Evolutionary conservation across 805 yeast genomes (phyloP).

Genomic region (Myxozyma melibiosi): DNA sequence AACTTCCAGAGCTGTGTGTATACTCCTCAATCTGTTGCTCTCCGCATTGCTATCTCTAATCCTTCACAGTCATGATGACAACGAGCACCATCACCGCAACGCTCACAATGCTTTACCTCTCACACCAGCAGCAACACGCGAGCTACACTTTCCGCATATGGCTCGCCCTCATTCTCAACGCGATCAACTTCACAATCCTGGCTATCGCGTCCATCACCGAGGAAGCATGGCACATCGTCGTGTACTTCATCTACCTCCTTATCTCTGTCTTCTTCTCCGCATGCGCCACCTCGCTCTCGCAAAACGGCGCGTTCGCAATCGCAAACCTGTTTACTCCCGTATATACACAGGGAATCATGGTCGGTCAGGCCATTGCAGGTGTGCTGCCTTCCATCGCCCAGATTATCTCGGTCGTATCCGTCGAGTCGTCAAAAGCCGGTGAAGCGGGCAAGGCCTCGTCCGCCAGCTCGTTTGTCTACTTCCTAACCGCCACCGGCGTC

Average conservation of each 20-base stretch:
- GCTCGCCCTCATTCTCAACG: constrained; percentile 25
- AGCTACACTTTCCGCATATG: constrained; percentile 30
- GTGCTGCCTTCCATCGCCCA: constrained; percentile 80
- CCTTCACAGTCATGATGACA: constrained; percentile 22
- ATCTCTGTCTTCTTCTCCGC: constrained; percentile 52
- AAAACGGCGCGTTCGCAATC: constrained; percentile 87
- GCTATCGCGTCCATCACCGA: constrained; percentile 33
- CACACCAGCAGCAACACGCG: constrained; percentile 25
- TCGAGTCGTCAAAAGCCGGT: constrained; percentile 16
- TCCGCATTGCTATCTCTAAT: too few species aligned
- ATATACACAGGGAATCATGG: constrained; percentile 87
- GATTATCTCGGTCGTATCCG: constrained; percentile 54
- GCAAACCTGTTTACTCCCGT: constrained; percentile 74
- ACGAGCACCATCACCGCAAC: constrained; percentile 44
- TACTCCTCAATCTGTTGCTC: constrained; percentile 15
- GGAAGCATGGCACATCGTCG: constrained; percentile 19
- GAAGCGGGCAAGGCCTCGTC: constrained; percentile 7
- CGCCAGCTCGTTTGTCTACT: constrained; percentile 44
- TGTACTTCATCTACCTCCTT: constrained; percentile 57
- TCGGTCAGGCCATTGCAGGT: constrained; percentile 94
- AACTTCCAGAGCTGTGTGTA: constrained; percentile 51
- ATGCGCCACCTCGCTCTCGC: constrained; percentile 77
- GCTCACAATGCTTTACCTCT: constrained; percentile 25
- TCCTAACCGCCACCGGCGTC: constrained; percentile 55
- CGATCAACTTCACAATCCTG: constrained; percentile 23